Base-by-base conservation (phyloP, 2,329 filamentous ascomycete genomes). In the Pseudogymnoascus sp. region DNA sequence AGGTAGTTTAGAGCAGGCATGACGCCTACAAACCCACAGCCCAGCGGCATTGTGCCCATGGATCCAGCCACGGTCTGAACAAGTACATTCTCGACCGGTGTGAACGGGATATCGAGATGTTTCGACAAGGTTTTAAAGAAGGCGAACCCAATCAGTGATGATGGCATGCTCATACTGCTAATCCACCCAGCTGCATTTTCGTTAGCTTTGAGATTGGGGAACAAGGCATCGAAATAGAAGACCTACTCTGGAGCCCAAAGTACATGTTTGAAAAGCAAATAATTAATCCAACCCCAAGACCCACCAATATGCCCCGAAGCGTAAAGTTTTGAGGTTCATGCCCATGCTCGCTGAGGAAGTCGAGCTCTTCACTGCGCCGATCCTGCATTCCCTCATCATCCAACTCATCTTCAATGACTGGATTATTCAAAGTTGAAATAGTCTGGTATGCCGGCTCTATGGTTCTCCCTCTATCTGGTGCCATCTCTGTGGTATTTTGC, bases 231-330 rank as follows among this genome's bases (percentile, higher is more conserved):
- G 64, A 43, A 65, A 67, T 85, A 46, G 85, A 79, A 81, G 80
- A 83, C 66, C 80, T 79, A 28, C 91, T 96, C 77, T 96, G 95
- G 33, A 99, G 81, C n/a, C 95, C 95, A 74, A 99, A 99, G 76
- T 98, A 99, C 81, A 96, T 97, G 74, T 99, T 99, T 61, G 91
- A 96, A 74, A 96, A 96, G 73, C 90, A 95, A 71, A 98, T 96
- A 62, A 98, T 81, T 4, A 95, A 85, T 41, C 95, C 95, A 66
- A 99, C 95, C 3, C 84, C 78, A 5, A 96, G 80, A 14, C 95
- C 95, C 28, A 90, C 91, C 4, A 86, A 73, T 40, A 98, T 82
- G 60, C 91, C 91, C 63, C 95, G 88, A 26, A 88, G 64, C 0
- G 95, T 98, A 77, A 99, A 97, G 78, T 91, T 92, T 56, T 84